These are phyloP conservation scores for Myriosclerotinia scirpicola DNA, from an alignment of 2,329 filamentous ascomycete species.

Conservation along the genomic window DNA sequence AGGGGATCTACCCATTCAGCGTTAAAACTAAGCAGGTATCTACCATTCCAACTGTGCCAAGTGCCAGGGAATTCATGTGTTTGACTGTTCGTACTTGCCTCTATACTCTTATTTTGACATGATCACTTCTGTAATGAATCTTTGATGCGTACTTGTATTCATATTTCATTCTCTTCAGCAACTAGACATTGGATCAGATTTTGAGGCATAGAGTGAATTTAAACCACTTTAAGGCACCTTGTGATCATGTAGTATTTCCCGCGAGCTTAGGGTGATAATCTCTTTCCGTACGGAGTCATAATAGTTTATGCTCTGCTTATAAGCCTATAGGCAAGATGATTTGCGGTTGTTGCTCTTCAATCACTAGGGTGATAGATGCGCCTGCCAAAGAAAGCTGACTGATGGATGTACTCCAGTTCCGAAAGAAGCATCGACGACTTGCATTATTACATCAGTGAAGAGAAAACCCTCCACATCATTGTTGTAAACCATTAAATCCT, in stretches of 20 bases:
- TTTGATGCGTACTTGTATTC: not conserved
- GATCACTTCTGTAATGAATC: not conserved
- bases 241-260: not conserved
- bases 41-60: conserved; percentile 1
- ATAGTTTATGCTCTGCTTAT: no score
- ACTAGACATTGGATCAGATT: not conserved
- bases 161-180: not conserved
- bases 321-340: not conserved
- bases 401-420: not conserved
- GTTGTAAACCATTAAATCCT: not conserved
- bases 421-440: conserved; percentile 9
- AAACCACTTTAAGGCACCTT: not conserved
- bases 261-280: not conserved
- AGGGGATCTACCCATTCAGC: not conserved
- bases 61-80: not conserved
- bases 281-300: not conserved
- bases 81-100: not conserved
- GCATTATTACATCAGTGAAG: not conserved
- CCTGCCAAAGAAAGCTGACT: not conserved
- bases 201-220: not conserved
- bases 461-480: not conserved
- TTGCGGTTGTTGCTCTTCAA: not conserved
- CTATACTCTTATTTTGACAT: not conserved
- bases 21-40: not conserved
- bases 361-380: not conserved